Conservation (phyloP, 768 basidiomycete species). For the Trametes elegans region DNA sequence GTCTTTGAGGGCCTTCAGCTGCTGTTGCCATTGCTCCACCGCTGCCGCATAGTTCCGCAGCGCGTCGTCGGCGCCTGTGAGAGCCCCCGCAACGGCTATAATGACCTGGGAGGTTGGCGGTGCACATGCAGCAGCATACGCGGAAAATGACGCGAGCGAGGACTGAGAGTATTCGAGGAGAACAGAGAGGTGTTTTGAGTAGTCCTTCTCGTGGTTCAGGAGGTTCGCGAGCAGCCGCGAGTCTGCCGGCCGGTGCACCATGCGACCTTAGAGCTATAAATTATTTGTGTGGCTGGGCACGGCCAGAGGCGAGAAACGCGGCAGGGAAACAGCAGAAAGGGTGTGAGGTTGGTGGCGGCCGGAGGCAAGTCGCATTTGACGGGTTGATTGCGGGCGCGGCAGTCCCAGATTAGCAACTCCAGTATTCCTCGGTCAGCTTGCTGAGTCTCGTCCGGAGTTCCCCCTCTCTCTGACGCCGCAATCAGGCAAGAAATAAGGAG, state of each 20-base stretch:
- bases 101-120: constrained; percentile 53
- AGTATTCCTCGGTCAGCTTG: too few relatives aligned
- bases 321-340: not conserved
- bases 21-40: constrained; percentile 65
- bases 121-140: constrained; percentile 68
- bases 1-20: constrained; percentile 55
- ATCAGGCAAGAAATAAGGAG: too few relatives aligned
- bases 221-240: constrained; percentile 70
- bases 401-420: too few relatives aligned
- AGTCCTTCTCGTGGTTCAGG: constrained; percentile 68
- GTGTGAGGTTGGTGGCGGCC: too few relatives aligned
- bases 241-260: constrained; percentile 76
- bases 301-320: too few relatives aligned
- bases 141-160: constrained; percentile 63
- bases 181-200: constrained; percentile 54
- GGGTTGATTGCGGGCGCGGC: too few relatives aligned
- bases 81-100: constrained; percentile 49
- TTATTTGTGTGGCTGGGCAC: not conserved
- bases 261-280: constrained; percentile 23
- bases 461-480: too few relatives aligned
- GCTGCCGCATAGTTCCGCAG: constrained; percentile 56
- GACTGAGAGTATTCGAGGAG: constrained; percentile 59
- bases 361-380: too few relatives aligned
- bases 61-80: constrained; percentile 69
- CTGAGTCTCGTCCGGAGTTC: too few relatives aligned